These are phyloP conservation scores for Carex cristatella DNA, from an alignment of 176 grass and related monocot genomes.

Conservation along the genomic window DNA sequence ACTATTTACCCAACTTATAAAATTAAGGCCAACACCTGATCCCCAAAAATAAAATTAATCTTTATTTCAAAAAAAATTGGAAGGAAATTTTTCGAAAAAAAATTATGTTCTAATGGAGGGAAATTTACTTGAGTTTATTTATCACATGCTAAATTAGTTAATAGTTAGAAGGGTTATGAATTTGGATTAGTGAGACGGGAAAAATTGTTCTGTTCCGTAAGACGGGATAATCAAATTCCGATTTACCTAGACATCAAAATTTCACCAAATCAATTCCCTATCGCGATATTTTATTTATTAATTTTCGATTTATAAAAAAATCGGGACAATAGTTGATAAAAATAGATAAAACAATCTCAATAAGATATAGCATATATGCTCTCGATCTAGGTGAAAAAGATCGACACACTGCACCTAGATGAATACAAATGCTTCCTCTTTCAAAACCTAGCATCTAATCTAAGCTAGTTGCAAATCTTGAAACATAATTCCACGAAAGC, in stretches of 20 bases:
- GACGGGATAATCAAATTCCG: too few species aligned
- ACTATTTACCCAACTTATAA: background rate
- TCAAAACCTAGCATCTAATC: slow-evolving; percentile 4
- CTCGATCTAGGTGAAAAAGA: slow-evolving; percentile 4
- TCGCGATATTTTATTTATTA: too few species aligned
- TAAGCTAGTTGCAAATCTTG: background rate
- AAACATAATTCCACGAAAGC: background rate
- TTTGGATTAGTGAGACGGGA: too few species aligned
- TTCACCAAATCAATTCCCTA: too few species aligned
- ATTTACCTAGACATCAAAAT: too few species aligned
- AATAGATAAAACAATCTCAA: background rate
- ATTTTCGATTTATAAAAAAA: too few species aligned
- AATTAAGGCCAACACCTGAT: background rate
- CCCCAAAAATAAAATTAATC: background rate
- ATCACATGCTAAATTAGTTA: background rate
- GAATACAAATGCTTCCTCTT: background rate
- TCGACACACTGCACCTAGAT: slow-evolving; percentile 4
- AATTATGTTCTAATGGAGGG: background rate
- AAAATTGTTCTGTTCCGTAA: too few species aligned
- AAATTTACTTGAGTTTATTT: background rate
- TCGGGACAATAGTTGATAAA: too few species aligned
- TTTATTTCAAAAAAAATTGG: background rate
- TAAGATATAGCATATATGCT: background rate
- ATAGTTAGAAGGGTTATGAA: too few species aligned
- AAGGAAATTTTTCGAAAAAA: background rate